Evolutionary conservation across 177 flowering plant species (phyloP).

Genomic region (Vitis hybrid): DNA sequence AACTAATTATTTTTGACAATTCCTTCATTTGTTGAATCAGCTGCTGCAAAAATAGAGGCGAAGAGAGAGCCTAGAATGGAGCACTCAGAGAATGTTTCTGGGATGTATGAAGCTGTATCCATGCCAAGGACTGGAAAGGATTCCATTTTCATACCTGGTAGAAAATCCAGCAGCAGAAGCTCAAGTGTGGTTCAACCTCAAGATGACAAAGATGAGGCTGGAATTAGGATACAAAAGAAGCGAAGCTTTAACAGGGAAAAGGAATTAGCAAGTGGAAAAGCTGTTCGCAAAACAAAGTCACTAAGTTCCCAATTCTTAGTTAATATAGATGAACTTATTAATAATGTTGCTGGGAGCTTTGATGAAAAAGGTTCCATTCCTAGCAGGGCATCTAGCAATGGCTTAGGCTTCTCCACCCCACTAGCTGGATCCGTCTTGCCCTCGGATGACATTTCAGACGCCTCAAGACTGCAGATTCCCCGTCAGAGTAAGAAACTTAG

Average conservation of each 20-base stretch:
- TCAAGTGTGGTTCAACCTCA: neutral
- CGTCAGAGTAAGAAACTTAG: neutral
- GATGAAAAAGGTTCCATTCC: too few relatives aligned
- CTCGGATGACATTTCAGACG: neutral
- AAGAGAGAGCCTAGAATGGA: too few relatives aligned
- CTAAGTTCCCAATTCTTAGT: neutral
- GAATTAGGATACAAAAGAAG: neutral
- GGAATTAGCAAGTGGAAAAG: neutral
- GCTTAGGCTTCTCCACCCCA: neutral
- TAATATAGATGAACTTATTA: neutral
- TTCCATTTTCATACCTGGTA: neutral
- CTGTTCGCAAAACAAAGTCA: neutral
- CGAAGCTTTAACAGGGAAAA: neutral
- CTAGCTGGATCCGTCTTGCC: too few relatives aligned
- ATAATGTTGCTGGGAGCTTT: too few relatives aligned
- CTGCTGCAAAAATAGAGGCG: too few relatives aligned
- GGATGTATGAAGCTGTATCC: too few relatives aligned
- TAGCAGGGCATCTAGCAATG: too few relatives aligned
- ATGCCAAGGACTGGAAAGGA: neutral
- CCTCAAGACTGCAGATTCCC: neutral
- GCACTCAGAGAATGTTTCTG: too few relatives aligned
- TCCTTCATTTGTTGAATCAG: too few relatives aligned
- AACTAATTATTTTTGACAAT: too few relatives aligned
- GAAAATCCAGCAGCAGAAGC: neutral
- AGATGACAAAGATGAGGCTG: neutral